phyloP scores from a whole-genome alignment of 2,329 filamentous ascomycete species.

The Thielaviopsis musarum region DNA sequence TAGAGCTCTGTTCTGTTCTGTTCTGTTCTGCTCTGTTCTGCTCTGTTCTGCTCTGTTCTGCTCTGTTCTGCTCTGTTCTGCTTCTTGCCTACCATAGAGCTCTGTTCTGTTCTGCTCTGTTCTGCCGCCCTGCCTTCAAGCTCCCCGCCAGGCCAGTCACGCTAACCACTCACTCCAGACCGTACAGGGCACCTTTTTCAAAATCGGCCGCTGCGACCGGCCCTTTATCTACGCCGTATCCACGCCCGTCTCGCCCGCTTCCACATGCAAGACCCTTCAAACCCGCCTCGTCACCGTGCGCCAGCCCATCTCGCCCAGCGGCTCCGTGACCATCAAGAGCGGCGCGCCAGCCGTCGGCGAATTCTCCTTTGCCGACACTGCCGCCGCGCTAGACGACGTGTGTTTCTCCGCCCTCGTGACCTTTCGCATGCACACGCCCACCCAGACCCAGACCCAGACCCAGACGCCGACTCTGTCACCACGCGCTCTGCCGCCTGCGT shows the following conservation, averaged over 20 bases:
- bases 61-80: too few relatives aligned
- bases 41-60: too few relatives aligned
- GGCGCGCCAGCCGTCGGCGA: background rate
- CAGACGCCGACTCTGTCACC: too few relatives aligned
- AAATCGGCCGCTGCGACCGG: conserved; percentile 28
- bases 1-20: too few relatives aligned
- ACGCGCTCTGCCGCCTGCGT: conserved; percentile 16
- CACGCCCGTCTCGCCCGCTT: conserved; percentile 22
- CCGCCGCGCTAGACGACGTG: conserved; percentile 23
- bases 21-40: too few relatives aligned
- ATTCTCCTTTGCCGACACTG: conserved; percentile 14
- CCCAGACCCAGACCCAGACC: too few relatives aligned
- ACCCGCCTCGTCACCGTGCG: conserved; percentile 32
- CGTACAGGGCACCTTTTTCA: conserved; percentile 39
- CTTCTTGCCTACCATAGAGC: too few relatives aligned
- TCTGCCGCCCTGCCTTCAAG: too few relatives aligned
- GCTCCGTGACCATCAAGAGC: too few relatives aligned
- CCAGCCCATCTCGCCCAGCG: conserved; percentile 19
- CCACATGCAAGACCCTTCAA: conserved; percentile 26
- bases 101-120: too few relatives aligned
- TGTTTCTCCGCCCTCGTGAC: conserved; percentile 36
- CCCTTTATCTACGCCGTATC: conserved; percentile 37
- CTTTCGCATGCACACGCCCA: conserved; percentile 13
- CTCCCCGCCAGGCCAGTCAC: background rate
- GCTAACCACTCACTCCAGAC: conserved; percentile 21